Evolutionary conservation across 768 basidiomycete species (phyloP).

Genomic region (Suillus subalutaceus): DNA sequence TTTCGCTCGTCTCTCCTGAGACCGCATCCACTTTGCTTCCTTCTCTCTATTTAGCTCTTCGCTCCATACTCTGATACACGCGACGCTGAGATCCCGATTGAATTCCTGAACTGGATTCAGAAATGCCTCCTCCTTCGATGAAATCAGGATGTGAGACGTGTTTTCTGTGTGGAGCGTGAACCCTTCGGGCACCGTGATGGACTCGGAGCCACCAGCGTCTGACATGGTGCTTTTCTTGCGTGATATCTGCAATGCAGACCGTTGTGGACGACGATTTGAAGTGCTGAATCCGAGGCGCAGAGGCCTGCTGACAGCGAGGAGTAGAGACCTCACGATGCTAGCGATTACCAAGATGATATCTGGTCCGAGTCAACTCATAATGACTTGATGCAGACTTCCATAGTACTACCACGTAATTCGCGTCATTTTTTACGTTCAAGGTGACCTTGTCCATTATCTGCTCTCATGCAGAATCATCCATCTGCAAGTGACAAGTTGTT

Average conservation of each 20-base stretch:
- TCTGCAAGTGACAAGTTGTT: slow-evolving; percentile 5
- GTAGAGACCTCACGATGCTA: slow-evolving; percentile 23
- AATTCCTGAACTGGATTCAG: slow-evolving; percentile 98
- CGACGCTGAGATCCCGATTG: slow-evolving; percentile 92
- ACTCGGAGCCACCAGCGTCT: slow-evolving; percentile 7
- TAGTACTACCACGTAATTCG: slow-evolving; percentile 1
- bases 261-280: neutral
- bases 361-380: slow-evolving; percentile 4
- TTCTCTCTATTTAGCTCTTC: slow-evolving; percentile 68
- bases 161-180: slow-evolving; percentile 83
- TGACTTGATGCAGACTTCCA: slow-evolving; percentile 1
- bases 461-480: slow-evolving; percentile 8
- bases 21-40: slow-evolving; percentile 58
- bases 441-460: neutral
- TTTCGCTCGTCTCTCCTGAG: slow-evolving; percentile 51
- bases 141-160: slow-evolving; percentile 76
- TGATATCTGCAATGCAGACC: neutral
- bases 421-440: slow-evolving; percentile 5
- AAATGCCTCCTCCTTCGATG: slow-evolving; percentile 78
- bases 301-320: slow-evolving; percentile 27
- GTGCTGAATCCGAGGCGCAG: slow-evolving; percentile 26
- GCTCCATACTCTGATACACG: slow-evolving; percentile 89
- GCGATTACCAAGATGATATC: slow-evolving; percentile 13
- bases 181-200: slow-evolving; percentile 64
- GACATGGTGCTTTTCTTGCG: slow-evolving; percentile 7